Evolutionary conservation across 345 rosid genomes (phyloP), one percentile per base, ranked within the genome.

Genomic region (Rhodamnia argentea): DNA sequence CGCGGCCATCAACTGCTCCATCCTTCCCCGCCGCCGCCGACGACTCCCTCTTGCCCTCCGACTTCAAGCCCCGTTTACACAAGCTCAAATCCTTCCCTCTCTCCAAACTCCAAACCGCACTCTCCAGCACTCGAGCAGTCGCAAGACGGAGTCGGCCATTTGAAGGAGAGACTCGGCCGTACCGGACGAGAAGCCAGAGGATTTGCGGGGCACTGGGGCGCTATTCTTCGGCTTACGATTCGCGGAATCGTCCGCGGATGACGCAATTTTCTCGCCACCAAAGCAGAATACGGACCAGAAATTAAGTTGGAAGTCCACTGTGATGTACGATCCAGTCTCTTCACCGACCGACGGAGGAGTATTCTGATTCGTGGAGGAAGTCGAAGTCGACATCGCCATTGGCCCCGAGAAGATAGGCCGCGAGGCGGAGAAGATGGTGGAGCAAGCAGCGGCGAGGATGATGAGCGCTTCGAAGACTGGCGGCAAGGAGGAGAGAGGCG

Each of bases 21-120:
- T n/a, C n/a, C n/a, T n/a, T n/a, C 84, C 82, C 89, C 47, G 90
- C 13, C 8, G 53, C 53, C 15, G 53, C 92, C 87, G 83, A 91
- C 24, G 90, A 92, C 82, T 93, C 96, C 10, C 83, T 85, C 51
- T 96, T 96, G 16, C 95, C 99, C 44, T 50, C 90, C 84, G 95
- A 96, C 82, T 91, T 96, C 88, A 95, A 95, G n/a, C 62, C 90
- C 86, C 96, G 99, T n/a, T 94, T 94, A 90, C 93, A 89, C 76
- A 90, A 93, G 37, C 98, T 96, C 88, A 94, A 95, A 81, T 92
- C 98, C 64, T 85, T 92, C 86, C 95, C 95, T 22, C 58, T 75
- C 40, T 24, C 90, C 54, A 88, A 87, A 75, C 56, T 90, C 86
- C 86, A 84, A 74, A 87, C 87, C 83, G 60, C 74, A 13, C 52